Percentiles rank a stretch among this genome's conserved stretches.
These are phyloP conservation scores for Draba incana DNA, from an alignment of 345 rosid genomes.

Conservation along the genomic window DNA sequence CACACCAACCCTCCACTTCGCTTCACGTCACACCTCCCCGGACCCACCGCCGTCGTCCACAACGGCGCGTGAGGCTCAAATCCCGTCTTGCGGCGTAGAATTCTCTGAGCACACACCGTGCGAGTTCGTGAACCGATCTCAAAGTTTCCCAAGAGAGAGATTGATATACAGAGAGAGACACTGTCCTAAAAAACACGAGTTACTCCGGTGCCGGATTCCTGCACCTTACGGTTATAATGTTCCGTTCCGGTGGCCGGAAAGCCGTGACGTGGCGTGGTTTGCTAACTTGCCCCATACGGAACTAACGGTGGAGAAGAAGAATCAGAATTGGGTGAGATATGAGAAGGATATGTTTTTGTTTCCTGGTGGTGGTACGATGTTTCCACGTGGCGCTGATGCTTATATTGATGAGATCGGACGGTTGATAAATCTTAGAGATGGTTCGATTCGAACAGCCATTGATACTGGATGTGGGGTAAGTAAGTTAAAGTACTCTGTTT, in stretches of 20 bases:
- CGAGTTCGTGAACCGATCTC: constrained; percentile 64
- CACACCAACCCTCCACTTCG: constrained; percentile 51
- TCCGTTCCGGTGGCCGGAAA: constrained; percentile 86
- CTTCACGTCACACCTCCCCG: constrained; percentile 54
- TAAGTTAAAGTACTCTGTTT: constrained; percentile 10
- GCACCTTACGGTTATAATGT: constrained; percentile 70
- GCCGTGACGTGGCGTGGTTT: constrained; percentile 77
- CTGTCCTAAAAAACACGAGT: constrained; percentile 27
- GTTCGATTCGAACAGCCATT: constrained; percentile 84
- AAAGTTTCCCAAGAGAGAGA: constrained; percentile 56
- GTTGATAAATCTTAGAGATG: constrained; percentile 72
- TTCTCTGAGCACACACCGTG: constrained; percentile 78
- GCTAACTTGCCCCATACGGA: constrained; percentile 86
- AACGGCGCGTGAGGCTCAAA: constrained; percentile 46
- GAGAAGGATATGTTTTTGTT: constrained; percentile 67
- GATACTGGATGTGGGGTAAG: constrained; percentile 99
- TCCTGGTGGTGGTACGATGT: constrained; percentile 98
- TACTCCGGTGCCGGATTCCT: constrained; percentile 61
- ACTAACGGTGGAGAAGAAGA: constrained; percentile 78
- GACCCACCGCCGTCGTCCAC: constrained; percentile 44
- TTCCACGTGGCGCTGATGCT: constrained; percentile 76
- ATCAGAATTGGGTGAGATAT: constrained; percentile 77
- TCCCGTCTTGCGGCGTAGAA: constrained; percentile 60
- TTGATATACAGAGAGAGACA: constrained; percentile 82
- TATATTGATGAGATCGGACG: constrained; percentile 72